Base-by-base conservation (phyloP, 2,329 filamentous ascomycete genomes). In the Aspergillus pseudoglaucus region DNA sequence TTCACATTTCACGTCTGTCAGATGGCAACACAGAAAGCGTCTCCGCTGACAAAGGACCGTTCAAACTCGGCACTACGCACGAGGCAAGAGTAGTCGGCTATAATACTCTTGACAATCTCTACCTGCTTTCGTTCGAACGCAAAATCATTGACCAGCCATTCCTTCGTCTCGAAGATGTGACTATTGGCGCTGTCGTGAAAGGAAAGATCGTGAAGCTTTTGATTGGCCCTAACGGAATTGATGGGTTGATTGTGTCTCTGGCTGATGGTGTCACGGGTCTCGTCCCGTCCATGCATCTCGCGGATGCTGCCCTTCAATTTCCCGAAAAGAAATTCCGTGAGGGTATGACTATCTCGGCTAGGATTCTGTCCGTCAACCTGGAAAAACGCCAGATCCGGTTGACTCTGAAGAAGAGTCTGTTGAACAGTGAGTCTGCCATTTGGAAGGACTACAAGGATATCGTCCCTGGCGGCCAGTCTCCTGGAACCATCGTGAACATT, bases 291-390 rank as follows among this genome's bases (percentile, higher is more conserved):
- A 83, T 85, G 63, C 94, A 98, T 64, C 76, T 98, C 58, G 85
- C 93, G 41, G 94, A 98, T 65, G 80, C 93, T 12, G 83, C 83
- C 51, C 75, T 98, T 20, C 87, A 93, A 62, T 87, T 96, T 60
- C 93, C 93, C 0, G 93, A 98, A 68, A 94, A 91, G 75, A 97
- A 96, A 65, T 98, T 96, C 70, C 82, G 87, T 51, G 88, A 91
- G 65, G 90, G 90, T 1, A 81, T 88, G 67, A 81, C 85, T 45
- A 84, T 98, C 53, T 95, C 88, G 57, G 87, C 87, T 17, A 81
- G 91, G 51, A 88, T 98, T 22, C 72, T 98, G 23, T 94, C 89
- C 0, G 85, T 83, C 14, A 82, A 96, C 59, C 69, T 81, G 2
- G 77, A 80, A 44, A 91, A 85, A 70, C 83, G 84, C 49, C 85